A percentile compares a stretch with the other conserved stretches of the same genome.
phyloP scores from a whole-genome alignment of 306 rosid species.

The Malus fusca region DNA sequence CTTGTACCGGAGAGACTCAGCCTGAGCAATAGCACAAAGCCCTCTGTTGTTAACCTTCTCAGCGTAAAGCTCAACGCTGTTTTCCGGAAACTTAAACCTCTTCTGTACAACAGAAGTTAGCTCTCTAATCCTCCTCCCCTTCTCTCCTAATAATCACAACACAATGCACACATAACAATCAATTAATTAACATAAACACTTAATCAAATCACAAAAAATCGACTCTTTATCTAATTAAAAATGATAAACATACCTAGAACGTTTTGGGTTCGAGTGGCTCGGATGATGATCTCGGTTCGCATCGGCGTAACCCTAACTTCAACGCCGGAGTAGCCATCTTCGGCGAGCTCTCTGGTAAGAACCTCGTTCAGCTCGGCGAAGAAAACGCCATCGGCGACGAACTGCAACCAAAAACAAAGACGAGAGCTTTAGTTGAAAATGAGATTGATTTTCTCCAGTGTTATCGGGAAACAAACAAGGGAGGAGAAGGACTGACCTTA shows the following conservation, averaged over 20 bases:
- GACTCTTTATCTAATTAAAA: background rate
- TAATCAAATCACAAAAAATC: background rate
- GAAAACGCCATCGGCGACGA: slow-evolving; percentile 70
- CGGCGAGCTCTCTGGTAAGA: slow-evolving; percentile 66
- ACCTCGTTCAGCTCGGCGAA: slow-evolving; percentile 76
- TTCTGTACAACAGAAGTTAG: slow-evolving; percentile 70
- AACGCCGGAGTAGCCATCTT: slow-evolving; percentile 73
- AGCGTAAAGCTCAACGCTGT: slow-evolving; percentile 71
- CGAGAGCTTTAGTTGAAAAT: background rate
- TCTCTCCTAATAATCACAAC: slow-evolving; percentile 34
- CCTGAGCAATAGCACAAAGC: slow-evolving; percentile 58
- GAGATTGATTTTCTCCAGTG: background rate
- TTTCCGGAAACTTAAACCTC: slow-evolving; percentile 66
- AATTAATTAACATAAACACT: background rate
- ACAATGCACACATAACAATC: background rate
- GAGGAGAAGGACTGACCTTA: slow-evolving; percentile 31
- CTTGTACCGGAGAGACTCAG: slow-evolving; percentile 68
- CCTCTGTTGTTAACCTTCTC: slow-evolving; percentile 77
- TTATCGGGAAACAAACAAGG: background rate
- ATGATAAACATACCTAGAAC: slow-evolving; percentile 31
- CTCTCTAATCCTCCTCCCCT: slow-evolving; percentile 69
- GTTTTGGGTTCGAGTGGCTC: slow-evolving; percentile 53
- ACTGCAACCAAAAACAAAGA: slow-evolving; percentile 21
- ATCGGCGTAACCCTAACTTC: slow-evolving; percentile 74
- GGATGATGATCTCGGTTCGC: slow-evolving; percentile 65